phyloP scores from a whole-genome alignment of 1,139 yeast species.

The Saccharomyces hybrid region DNA sequence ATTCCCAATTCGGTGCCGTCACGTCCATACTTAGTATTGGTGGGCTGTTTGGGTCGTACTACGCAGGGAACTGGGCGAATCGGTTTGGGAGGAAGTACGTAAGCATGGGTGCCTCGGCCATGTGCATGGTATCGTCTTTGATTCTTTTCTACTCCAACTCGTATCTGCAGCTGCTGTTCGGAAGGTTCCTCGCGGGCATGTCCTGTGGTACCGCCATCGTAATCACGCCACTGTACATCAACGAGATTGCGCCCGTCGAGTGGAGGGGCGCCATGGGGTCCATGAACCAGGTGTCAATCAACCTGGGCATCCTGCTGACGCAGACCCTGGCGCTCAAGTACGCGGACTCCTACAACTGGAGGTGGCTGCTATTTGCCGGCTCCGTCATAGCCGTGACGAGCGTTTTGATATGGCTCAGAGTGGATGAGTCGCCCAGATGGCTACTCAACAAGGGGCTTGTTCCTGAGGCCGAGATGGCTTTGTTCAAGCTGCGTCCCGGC shows the following conservation, averaged over 20 bases:
- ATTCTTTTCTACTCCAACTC: conserved; percentile 50
- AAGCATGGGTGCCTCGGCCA: conserved; percentile 47
- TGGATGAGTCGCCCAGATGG: conserved; percentile 86
- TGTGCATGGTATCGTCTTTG: conserved; percentile 62
- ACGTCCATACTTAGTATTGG: conserved; percentile 84
- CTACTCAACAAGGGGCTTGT: conserved; percentile 35
- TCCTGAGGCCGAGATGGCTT: conserved; percentile 33
- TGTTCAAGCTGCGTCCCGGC: conserved; percentile 33
- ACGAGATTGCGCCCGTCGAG: conserved; percentile 66
- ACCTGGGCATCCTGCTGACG: conserved; percentile 73
- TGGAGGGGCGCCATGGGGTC: conserved; percentile 76
- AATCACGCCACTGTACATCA: conserved; percentile 70
- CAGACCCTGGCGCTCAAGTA: conserved; percentile 65
- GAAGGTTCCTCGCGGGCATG: conserved; percentile 71
- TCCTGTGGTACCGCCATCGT: conserved; percentile 89
- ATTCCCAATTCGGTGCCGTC: conserved; percentile 66
- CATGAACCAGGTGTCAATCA: conserved; percentile 80
- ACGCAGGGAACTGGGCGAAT: conserved; percentile 68
- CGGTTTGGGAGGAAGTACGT: conserved; percentile 55
- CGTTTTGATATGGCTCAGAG: conserved; percentile 39
- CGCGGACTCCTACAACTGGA: conserved; percentile 66
- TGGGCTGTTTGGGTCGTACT: conserved; percentile 70
- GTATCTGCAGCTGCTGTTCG: conserved; percentile 45
- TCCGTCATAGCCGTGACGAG: conserved; percentile 46
- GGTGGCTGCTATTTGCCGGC: conserved; percentile 57